Percentiles rank a stretch among this genome's conserved stretches.
Conservation (phyloP, 1,284 basidiomycete species). For the Lignosus rhinocerotis region DNA sequence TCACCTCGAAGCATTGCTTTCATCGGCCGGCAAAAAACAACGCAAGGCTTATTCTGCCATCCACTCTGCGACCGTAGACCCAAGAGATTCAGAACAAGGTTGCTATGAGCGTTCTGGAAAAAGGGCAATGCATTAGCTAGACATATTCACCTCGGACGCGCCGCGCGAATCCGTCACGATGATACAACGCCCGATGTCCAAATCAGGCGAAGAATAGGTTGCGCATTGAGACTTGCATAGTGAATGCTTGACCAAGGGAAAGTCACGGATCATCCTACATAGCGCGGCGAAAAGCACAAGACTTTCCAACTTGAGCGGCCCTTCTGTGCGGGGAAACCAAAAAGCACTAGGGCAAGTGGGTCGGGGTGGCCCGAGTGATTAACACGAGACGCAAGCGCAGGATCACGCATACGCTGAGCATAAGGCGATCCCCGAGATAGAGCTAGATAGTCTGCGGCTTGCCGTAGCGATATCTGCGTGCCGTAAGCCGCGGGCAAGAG, state of each 20-base stretch:
- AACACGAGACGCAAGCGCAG: too few relatives aligned
- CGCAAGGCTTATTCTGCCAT: conserved; percentile 11
- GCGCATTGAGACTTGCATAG: background rate
- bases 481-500: too few relatives aligned
- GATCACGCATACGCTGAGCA: too few relatives aligned
- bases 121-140: background rate
- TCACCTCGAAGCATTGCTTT: conserved; percentile 2
- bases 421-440: too few relatives aligned
- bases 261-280: too few relatives aligned
- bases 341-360: background rate
- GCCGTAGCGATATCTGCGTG: too few relatives aligned
- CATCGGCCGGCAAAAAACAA: conserved; percentile 13
- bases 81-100: conserved; percentile 9
- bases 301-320: background rate
- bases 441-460: too few relatives aligned
- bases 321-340: background rate
- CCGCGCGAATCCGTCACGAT: too few relatives aligned
- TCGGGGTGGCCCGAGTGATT: too few relatives aligned
- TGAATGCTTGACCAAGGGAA: background rate
- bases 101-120: conserved; percentile 3
- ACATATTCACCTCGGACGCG: background rate
- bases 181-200: background rate
- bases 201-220: conserved; percentile 10
- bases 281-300: background rate
- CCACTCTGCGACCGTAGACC: background rate